Base-by-base conservation (phyloP, 2,329 filamentous ascomycete species). In the Aspergillus pseudonomiae region DNA sequence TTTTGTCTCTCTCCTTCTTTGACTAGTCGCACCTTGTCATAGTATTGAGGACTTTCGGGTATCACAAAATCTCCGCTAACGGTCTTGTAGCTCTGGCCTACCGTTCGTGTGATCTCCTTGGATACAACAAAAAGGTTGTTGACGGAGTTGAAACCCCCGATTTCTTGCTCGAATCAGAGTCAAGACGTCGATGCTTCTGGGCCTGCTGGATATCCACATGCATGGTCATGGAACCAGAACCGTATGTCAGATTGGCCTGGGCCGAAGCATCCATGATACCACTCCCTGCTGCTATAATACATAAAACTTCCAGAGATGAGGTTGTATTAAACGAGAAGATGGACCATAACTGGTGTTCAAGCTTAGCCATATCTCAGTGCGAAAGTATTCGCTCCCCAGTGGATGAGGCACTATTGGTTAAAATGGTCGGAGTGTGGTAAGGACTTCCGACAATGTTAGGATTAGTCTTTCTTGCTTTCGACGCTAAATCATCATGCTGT, bases 341-440 rank as follows among this genome's bases (percentile, higher is more conserved):
- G 56, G 56, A 58, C 16, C 28, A 48, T 10, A 32, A 19, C 30
- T 58, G 56, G 56, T n/a, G 43, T 24, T 30, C 56, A 16, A 32
- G 26, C 9, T n/a, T 32, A 14, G 16, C 34, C 5, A 30, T 6
- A 45, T 19, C 56, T 7, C 39, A 21, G 12, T 12, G 12, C 16
- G 26, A 30, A 19, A 9, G 4, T 50, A 10, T 3, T 19, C 46
- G 24, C 46, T 11, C 16, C 9, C 16, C 26, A 19, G 26, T 19
- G 11, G 26, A 16, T 19, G 24, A 12, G 6, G 46, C 46, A n/a
- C 30, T 10, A 19, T 34, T 58, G 39, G 30, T 58, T 6, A 48
- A 58, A 36, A 58, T 58, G 56, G 43, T 32, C 5, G 56, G 56
- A 34, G 41, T 58, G n/a, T 58, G 56, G 56, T 58, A 58, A 58